Base-by-base conservation (phyloP, 306 rosid genomes). In the Canavalia ensiformis region DNA sequence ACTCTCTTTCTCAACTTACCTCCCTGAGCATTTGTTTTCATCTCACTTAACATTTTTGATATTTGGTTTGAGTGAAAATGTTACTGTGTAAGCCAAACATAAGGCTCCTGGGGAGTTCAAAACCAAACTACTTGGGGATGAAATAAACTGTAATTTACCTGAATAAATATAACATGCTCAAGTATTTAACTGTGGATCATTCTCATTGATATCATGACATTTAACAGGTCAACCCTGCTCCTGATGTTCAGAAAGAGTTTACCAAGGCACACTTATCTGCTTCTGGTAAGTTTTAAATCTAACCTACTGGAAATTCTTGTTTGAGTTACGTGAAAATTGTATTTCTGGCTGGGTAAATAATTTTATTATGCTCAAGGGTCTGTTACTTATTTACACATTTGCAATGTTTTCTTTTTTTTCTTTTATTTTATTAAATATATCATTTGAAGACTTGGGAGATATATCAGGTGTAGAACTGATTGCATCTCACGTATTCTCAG, bases 221-320 rank as follows among this genome's bases (percentile, higher is more conserved):
- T 64, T 49, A 76, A 76, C 92, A 89, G 97, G 89, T 37, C 81
- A 88, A 79, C 49, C 80, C 80, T 82, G 85, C 86, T 47, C 81
- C 82, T 28, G 90, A 78, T 66, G 80, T 84, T 84, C 93, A 82
- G 83, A 88, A 84, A 81, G 89, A 74, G 78, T 77, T 82, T 55
- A 84, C 72, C 77, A 89, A 89, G 87, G 78, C 82, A 76, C 84
- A 75, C n/a, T n/a, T 69, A 50, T 79, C 82, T 69, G 78, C 86
- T 71, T 55, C 90, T 47, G 94, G 97, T 92, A 85, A 83, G 95
- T 82, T 76, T 63, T 73, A 30, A 79, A 77, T 73, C 49, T 83
- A 69, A 39, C 28, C 10, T 7, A 29, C 44, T 73, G 57, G 46
- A 42, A 74, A 31, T 45, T 55, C 35, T 35, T 76, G 58, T 72